Evolutionary conservation across 192 early-diverging fungal species (phyloP).

Genomic region (Podila clonocystis): DNA sequence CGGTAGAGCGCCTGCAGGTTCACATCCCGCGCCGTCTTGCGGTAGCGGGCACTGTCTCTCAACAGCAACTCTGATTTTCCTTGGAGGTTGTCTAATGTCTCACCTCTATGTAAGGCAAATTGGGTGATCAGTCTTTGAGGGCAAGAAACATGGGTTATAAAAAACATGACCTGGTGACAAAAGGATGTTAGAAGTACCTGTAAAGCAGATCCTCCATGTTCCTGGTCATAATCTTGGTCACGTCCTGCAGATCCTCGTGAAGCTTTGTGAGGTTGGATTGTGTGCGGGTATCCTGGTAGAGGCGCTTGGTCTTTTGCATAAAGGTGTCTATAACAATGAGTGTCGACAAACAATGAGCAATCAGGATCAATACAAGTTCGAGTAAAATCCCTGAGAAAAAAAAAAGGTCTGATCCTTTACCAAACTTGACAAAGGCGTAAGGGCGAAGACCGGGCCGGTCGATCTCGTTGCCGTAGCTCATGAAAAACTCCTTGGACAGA

Average conservation of each 20-base stretch:
- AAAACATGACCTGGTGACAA: not conserved
- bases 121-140: not conserved
- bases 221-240: constrained; percentile 97
- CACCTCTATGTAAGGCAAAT: constrained; percentile 40
- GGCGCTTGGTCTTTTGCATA: constrained; percentile 97
- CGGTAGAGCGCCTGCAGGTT: constrained; percentile 92
- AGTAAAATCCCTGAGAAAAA: not conserved
- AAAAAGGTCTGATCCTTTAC: constrained; percentile 43
- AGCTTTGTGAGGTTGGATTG: constrained; percentile 92
- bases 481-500: constrained; percentile 92
- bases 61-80: constrained; percentile 63
- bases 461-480: constrained; percentile 92
- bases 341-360: not conserved
- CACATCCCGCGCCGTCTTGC: constrained; percentile 85
- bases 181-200: constrained; percentile 73
- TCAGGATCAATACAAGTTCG: not conserved
- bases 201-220: constrained; percentile 97
- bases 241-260: constrained; percentile 96
- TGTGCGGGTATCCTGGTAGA: constrained; percentile 95
- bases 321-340: constrained; percentile 81
- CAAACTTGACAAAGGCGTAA: constrained; percentile 98
- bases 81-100: constrained; percentile 70
- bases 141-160: not conserved
- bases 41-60: constrained; percentile 79
- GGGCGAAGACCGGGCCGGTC: constrained; percentile 85